phyloP scores from a whole-genome alignment of 495 filamentous ascomycete genomes.

The Podospora pseudocomata region DNA sequence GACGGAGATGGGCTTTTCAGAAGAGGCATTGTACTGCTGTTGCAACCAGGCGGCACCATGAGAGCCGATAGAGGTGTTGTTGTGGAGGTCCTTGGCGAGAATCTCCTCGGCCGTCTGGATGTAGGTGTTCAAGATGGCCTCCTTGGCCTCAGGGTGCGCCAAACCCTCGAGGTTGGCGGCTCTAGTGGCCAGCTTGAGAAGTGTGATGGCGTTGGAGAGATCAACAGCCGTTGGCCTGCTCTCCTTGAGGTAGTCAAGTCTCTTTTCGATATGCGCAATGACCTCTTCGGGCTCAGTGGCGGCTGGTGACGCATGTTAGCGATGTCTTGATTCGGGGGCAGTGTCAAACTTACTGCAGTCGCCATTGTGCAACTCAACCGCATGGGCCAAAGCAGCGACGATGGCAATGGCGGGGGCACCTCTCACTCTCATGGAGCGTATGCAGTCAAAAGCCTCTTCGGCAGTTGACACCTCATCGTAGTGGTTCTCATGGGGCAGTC shows the following conservation, averaged over 20 bases:
- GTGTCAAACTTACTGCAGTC: constrained; percentile 39
- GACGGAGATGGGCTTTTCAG: constrained; percentile 57
- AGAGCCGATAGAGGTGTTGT: constrained; percentile 80
- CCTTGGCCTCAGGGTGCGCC: constrained; percentile 33
- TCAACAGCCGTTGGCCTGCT: constrained; percentile 95
- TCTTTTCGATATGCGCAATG: constrained; percentile 61
- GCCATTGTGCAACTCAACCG: constrained; percentile 63
- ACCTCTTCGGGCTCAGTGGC: constrained; percentile 54
- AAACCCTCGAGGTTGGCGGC: constrained; percentile 32
- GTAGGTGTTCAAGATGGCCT: constrained; percentile 59
- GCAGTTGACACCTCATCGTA: constrained; percentile 71
- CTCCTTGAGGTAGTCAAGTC: constrained; percentile 76
- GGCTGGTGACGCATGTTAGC: not conserved
- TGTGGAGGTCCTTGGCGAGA: constrained; percentile 77
- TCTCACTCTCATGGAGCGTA: constrained; percentile 83
- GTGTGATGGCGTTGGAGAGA: constrained; percentile 79
- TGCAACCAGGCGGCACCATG: constrained; percentile 81
- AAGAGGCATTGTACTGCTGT: constrained; percentile 39
- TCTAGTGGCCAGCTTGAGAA: constrained; percentile 61
- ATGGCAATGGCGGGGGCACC: constrained; percentile 92
- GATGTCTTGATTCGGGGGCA: not conserved
- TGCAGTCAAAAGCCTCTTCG: constrained; percentile 86
- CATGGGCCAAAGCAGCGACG: constrained; percentile 83
- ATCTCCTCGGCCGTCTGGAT: constrained; percentile 78
- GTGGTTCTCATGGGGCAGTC: constrained; percentile 78